These are phyloP conservation scores for Botryotinia calthae DNA, from an alignment of 2,329 filamentous ascomycete species.

Conservation along the genomic window DNA sequence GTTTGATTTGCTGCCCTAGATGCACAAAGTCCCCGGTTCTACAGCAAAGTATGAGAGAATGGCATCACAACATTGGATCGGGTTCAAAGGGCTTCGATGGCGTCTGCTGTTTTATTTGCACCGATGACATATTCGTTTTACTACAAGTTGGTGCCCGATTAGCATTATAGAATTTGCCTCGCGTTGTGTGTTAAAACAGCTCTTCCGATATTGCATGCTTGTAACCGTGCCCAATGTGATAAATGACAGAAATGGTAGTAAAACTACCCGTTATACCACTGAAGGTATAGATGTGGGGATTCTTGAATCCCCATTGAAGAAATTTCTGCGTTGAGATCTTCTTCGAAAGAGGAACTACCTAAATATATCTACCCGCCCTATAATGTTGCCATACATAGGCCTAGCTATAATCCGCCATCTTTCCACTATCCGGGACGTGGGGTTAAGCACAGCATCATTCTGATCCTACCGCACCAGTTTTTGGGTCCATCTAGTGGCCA, in stretches of 20 bases:
- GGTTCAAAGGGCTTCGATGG: neutral
- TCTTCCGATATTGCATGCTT: neutral
- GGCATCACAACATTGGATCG: neutral
- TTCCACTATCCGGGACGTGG: neutral
- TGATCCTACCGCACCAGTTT: slow-evolving; percentile 9
- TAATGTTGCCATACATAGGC: too few species aligned
- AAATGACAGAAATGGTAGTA: slow-evolving; percentile 2
- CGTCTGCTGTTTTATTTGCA: neutral
- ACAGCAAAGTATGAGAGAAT: neutral
- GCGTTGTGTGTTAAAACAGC: neutral
- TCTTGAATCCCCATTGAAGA: neutral
- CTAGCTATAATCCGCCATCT: neutral
- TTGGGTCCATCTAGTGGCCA: neutral
- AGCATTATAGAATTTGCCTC: neutral
- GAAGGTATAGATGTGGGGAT: neutral
- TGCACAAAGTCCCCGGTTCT: neutral
- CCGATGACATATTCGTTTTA: neutral
- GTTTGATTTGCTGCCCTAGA: neutral
- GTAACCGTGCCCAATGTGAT: neutral
- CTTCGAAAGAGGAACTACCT: neutral
- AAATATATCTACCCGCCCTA: neutral
- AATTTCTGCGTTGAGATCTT: neutral
- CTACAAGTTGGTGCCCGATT: neutral
- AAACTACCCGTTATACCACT: neutral
- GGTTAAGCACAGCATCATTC: neutral